Evolutionary conservation across 805 yeast species (phyloP).

Genomic region (Metschnikowia kofuensis): DNA sequence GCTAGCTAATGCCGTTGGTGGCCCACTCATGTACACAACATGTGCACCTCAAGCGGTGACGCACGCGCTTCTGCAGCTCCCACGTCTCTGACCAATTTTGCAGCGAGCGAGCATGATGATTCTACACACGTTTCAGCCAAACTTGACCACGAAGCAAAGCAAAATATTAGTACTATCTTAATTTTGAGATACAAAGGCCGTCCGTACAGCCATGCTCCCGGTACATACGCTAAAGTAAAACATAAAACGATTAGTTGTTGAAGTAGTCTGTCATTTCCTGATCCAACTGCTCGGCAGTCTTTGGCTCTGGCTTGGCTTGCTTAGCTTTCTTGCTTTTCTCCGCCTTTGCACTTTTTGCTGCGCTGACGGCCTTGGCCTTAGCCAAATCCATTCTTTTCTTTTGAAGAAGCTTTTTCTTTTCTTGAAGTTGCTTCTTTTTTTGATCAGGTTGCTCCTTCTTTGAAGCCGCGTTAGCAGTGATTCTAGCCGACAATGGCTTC

Average conservation of each 20-base stretch:
- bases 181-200: neutral
- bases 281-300: slow-evolving; percentile 90
- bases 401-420: slow-evolving; percentile 24
- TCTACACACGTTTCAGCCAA: neutral
- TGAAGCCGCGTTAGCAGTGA: slow-evolving; percentile 46
- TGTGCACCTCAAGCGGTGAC: neutral
- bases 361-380: slow-evolving; percentile 26
- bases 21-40: neutral
- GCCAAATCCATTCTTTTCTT: slow-evolving; percentile 31
- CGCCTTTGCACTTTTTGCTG: slow-evolving; percentile 20
- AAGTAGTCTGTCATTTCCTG: slow-evolving; percentile 98
- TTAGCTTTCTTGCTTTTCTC: slow-evolving; percentile 31
- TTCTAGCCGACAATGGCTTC: slow-evolving; percentile 73
- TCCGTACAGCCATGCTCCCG: neutral
- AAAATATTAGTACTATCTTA: neutral
- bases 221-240: neutral
- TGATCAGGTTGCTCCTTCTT: slow-evolving; percentile 19
- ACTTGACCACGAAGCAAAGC: too few species aligned
- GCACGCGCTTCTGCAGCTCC: neutral
- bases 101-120: neutral
- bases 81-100: neutral
- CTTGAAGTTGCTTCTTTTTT: slow-evolving; percentile 29
- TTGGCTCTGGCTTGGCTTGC: slow-evolving; percentile 46
- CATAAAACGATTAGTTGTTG: slow-evolving; percentile 31
- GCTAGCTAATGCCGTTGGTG: slow-evolving; percentile 1